phyloP scores from a whole-genome alignment of 495 filamentous ascomycete genomes.

The Acidiella bohemica region DNA sequence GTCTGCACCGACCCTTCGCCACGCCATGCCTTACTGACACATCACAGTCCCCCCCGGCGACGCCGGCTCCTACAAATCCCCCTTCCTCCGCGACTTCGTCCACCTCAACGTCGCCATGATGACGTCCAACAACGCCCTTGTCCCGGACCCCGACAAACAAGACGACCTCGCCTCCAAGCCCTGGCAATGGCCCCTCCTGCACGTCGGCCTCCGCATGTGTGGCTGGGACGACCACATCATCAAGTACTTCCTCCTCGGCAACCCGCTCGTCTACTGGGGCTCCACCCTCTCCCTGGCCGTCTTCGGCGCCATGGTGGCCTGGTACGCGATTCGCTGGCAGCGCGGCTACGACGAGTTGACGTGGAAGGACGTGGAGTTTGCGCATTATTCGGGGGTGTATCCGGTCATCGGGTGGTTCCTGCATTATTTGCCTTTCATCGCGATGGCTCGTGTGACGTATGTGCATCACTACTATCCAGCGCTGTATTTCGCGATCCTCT shows the following conservation, averaged over 20 bases:
- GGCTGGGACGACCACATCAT: slow-evolving; percentile 90
- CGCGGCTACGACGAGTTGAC: slow-evolving; percentile 80
- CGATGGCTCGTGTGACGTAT: slow-evolving; percentile 97
- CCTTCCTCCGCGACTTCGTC: slow-evolving; percentile 91
- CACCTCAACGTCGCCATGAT: slow-evolving; percentile 99
- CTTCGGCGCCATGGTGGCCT: slow-evolving; percentile 56
- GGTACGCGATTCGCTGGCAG: slow-evolving; percentile 93
- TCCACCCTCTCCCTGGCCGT: slow-evolving; percentile 63
- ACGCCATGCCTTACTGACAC: background rate
- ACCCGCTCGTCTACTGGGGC: slow-evolving; percentile 92
- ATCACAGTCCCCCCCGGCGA: slow-evolving; percentile 74
- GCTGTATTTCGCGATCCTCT: slow-evolving; percentile 92
- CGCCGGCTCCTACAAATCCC: slow-evolving; percentile 87
- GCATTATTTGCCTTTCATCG: slow-evolving; percentile 88
- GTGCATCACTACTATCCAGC: slow-evolving; percentile 99
- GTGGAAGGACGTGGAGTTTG: slow-evolving; percentile 68
- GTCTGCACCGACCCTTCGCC: too few species aligned
- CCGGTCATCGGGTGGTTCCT: slow-evolving; percentile 88
- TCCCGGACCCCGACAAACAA: slow-evolving; percentile 97
- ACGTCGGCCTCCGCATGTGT: slow-evolving; percentile 96
- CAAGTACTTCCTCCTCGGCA: slow-evolving; percentile 97
- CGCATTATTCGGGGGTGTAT: slow-evolving; percentile 88
- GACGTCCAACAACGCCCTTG: slow-evolving; percentile 97
- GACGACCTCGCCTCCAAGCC: slow-evolving; percentile 92
- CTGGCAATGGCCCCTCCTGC: slow-evolving; percentile 96